Evolutionary conservation across 257 asterid genomes (phyloP).

Genomic region (Osmanthus fragrans): DNA sequence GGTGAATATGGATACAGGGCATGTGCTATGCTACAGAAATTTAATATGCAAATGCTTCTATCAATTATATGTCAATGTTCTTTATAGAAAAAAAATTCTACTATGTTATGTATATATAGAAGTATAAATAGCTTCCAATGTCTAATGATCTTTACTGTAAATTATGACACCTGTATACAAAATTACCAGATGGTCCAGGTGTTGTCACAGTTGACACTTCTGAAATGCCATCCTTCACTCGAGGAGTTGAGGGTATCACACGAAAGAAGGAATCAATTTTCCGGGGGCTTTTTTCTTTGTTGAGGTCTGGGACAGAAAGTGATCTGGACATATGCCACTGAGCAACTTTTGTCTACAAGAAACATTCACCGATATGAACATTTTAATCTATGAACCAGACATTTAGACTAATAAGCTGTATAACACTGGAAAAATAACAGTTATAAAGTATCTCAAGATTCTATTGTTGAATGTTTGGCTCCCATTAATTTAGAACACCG

Average conservation of each 20-base stretch:
- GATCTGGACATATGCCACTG: constrained; percentile 56
- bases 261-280: constrained; percentile 68
- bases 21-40: background rate
- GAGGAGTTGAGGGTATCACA: constrained; percentile 77
- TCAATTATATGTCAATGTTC: too few relatives aligned
- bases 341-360: constrained; percentile 49
- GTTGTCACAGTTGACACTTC: constrained; percentile 25
- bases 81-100: too few relatives aligned
- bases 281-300: constrained; percentile 52
- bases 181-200: constrained; percentile 49
- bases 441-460: background rate
- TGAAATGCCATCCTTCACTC: constrained; percentile 47
- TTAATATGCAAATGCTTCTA: background rate
- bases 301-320: constrained; percentile 66
- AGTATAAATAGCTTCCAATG: background rate
- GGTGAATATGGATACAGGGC: background rate
- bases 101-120: background rate
- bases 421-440: background rate
- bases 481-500: background rate
- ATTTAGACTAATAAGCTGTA: background rate
- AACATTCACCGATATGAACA: constrained; percentile 10
- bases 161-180: background rate
- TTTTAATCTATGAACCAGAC: background rate
- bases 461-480: background rate
- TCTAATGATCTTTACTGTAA: background rate